Evolutionary conservation across 257 asterid genomes (phyloP), one percentile per base, ranked within the genome.

Genomic region (Primulina huaijiensis): DNA sequence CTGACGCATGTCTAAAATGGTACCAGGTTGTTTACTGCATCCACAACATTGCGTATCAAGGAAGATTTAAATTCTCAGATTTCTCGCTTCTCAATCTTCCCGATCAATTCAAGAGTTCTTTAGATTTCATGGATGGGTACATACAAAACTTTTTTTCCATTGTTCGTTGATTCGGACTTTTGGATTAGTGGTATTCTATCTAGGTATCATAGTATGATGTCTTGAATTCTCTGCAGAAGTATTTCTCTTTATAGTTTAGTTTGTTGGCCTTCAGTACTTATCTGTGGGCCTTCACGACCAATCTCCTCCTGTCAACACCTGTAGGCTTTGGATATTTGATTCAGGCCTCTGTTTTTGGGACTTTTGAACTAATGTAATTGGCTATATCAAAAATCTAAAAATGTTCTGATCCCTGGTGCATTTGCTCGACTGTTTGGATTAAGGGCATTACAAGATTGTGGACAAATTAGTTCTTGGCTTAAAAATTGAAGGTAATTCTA

Each of bases 11-110:
- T 11, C 46, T 60, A 62, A 60, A 60, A 69, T 35, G 53, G 33
- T 71, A 11, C 50, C 78, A 90, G 97, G 99, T 94, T 53, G 92
- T 79, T 74, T 89, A 83, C 81, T 94, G 99, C 90, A 89, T 90
- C 84, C 99, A 94, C 88, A 94, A 94, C 95, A 89, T 94, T 66
- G 97, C 99, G 38, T 94, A 94, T 75, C 99, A 89, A 77, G 99
- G 99, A 29, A 84, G 97, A 83, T 90, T 89, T 60, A 34, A 83
- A n/a, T 91, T 86, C 84, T 71, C 91, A 0, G 99, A 89, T 84
- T 90, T 86, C 81, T 29, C 79, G 40, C 89, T 79, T 72, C 96
- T 94, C 78, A 89, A 90, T 75, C 82, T 94, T 74, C 96, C 97
- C 3, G 90, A 89, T 72, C 70, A 76, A 29, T 89, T 56, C 84